Base-by-base conservation (phyloP, 2,329 filamentous ascomycete species). In the Davidsoniella virescens region DNA sequence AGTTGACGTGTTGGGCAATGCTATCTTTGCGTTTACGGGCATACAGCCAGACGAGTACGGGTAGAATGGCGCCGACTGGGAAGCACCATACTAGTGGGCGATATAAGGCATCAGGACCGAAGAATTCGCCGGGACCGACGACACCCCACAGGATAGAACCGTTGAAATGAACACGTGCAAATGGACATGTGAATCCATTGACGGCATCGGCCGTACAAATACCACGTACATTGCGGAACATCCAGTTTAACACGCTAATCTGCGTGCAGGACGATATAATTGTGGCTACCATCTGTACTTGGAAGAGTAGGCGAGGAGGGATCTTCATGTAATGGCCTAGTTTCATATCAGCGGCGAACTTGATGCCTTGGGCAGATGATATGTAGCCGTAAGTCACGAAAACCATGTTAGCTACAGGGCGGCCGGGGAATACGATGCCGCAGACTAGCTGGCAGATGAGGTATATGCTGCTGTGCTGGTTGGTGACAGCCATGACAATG, bases 311-410 rank as follows among this genome's bases (percentile, higher is more conserved):
- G n/a, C 81, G 74, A 0, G 84, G 84, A 1, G 84, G 84, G 12
- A 90, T 84, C 63, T 88, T 87, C 82, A 88, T 87, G 64, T 90
- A 88, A 60, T 88, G 83, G 10, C 84, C 87, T 0, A 94, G 74
- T 64, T 94, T 94, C 47, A 94, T 72, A 62, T 94, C 87, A 2
- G 84, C 81, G 1, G 84, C 82, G 61, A 93, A 94, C 61, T 93
- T 92, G 62, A 93, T 82, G 25, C 87, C 87, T 65, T 94, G 87
- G 0, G 85, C 84, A 0, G 84, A 88, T 4, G 84, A 87, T 60
- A 92, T 92, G 64, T 92, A 93, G 54, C 85, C 86, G 61, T 92
- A 94, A 0, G 85, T 92, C 44, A 90, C 85, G 59, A 93, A 94
- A 36, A 93, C 84, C 87, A 93, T 93, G 63, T 93, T 92, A 47